Evolutionary conservation across 1,284 basidiomycete genomes (phyloP), one percentile per base, ranked within the genome.

Genomic region (Tranzscheliella williamsii): DNA sequence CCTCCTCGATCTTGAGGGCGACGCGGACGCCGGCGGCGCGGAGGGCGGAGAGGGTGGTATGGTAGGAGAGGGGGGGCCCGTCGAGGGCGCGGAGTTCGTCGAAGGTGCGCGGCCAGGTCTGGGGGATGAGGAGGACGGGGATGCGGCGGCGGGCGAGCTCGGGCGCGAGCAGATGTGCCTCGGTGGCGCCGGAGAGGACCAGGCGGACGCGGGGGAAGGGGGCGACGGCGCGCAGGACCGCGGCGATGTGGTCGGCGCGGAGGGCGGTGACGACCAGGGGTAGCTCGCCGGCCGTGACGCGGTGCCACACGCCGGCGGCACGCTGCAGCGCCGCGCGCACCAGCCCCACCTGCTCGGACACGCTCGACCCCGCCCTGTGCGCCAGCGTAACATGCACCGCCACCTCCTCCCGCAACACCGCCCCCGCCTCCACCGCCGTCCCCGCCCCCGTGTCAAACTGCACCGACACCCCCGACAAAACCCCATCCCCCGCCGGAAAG

Each of bases 191-290:
- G 26, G 83, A 80, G 64, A 91, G 78, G 16, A 83, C 82, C 0
- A 84, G 83, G 4, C 83, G 82, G 26, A 80, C 81, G 32, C 81
- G 80, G 46, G 90, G 88, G 16, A 89, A 82, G 53, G 89, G 85
- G 15, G 81, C 79, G 80, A 90, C 90, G 45, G 93, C 79, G 24
- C 84, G 80, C 31, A 94, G 78, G 13, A 95, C 75, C 3, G 85
- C 83, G 0, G 86, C 86, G 80, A 91, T 90, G 52, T 85, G 81
- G 68, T 91, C 87, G 0, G 87, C 87, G 58, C 81, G 86, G 58
- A 86, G 79, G 2, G 87, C 86, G 9, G 85, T 81, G 11, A 91
- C 80, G 2, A 92, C 85, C 33, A 88, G 73, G 2, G 89, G 86
- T 78, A 85, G 52, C 76, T 82, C 52, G 75, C 86, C 84, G 78